Conservation (phyloP, 768 basidiomycete species). For the Termitomyces sp. region DNA sequence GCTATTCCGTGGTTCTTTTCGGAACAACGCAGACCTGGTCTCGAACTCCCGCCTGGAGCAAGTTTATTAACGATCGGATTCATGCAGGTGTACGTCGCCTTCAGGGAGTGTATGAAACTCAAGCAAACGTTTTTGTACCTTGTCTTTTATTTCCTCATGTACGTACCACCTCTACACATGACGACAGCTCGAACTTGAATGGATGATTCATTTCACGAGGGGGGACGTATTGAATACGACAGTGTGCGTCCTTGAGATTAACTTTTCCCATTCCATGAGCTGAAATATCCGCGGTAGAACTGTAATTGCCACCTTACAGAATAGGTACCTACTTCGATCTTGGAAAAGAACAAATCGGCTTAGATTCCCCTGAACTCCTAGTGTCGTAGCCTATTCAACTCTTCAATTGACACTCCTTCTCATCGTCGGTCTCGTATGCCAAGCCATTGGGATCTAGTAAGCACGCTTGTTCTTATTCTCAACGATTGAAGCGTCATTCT, state of each 20-base stretch:
- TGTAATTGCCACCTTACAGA: conserved; percentile 68
- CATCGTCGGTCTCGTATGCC: conserved; percentile 60
- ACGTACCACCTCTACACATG: conserved; percentile 17
- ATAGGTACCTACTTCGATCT: conserved; percentile 36
- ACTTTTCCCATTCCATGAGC: too few relatives aligned
- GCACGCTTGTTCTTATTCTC: conserved; percentile 11
- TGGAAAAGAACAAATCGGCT: neutral
- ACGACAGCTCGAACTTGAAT: neutral
- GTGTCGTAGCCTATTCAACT: conserved; percentile 68
- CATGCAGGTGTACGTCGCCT: conserved; percentile 57
- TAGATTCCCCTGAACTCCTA: conserved; percentile 16
- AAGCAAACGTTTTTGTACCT: conserved; percentile 75
- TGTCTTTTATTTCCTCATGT: conserved; percentile 75
- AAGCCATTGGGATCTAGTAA: conserved; percentile 67
- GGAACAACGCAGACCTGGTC: conserved; percentile 62
- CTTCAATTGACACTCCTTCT: conserved; percentile 62
- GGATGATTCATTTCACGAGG: conserved; percentile 29
- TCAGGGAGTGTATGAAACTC: conserved; percentile 58
- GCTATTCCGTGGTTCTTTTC: conserved; percentile 71
- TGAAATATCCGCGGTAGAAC: conserved; percentile 34
- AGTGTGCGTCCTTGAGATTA: conserved; percentile 38
- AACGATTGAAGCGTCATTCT: neutral
- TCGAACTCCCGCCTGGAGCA: conserved; percentile 50
- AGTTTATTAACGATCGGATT: conserved; percentile 60
- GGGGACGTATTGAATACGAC: conserved; percentile 74